A percentile compares a stretch with the other conserved stretches of the same genome.
These are phyloP conservation scores for Paecilomyces formosus DNA, from an alignment of 2,329 filamentous ascomycete species.

Conservation along the genomic window DNA sequence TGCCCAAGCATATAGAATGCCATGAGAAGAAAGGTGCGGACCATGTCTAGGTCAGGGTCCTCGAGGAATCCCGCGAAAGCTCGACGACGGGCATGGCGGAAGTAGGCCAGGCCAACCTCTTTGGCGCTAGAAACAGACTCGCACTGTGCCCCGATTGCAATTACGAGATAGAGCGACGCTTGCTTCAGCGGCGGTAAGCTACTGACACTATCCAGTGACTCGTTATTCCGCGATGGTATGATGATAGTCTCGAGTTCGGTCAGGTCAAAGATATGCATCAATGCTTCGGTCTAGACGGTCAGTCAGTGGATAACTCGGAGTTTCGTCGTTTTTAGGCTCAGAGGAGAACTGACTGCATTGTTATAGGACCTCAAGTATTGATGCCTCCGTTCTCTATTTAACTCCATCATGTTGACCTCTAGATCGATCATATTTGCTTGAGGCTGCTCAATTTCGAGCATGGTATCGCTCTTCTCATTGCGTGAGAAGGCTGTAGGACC, in stretches of 20 bases:
- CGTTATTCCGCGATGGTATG: background rate
- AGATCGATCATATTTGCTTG: background rate
- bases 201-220: background rate
- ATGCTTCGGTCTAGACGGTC: too few species aligned
- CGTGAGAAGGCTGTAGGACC: background rate
- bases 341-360: too few species aligned
- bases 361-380: background rate
- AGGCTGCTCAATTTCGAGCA: background rate
- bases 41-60: constrained; percentile 47
- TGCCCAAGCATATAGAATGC: constrained; percentile 54
- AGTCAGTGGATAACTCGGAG: too few species aligned
- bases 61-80: constrained; percentile 47
- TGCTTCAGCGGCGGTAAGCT: background rate
- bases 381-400: background rate
- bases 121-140: constrained; percentile 20
- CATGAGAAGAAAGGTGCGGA: constrained; percentile 49
- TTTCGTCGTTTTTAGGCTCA: too few species aligned
- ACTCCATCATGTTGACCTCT: too few species aligned
- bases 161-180: constrained; percentile 30
- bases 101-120: constrained; percentile 33
- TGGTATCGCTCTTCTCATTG: background rate
- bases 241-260: background rate
- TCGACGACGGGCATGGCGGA: constrained; percentile 41
- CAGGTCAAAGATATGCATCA: too few species aligned
- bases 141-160: constrained; percentile 49